Evolutionary conservation across 257 asterid genomes (phyloP), one percentile per base, ranked within the genome.

Genomic region (Solanum bukasovii): DNA sequence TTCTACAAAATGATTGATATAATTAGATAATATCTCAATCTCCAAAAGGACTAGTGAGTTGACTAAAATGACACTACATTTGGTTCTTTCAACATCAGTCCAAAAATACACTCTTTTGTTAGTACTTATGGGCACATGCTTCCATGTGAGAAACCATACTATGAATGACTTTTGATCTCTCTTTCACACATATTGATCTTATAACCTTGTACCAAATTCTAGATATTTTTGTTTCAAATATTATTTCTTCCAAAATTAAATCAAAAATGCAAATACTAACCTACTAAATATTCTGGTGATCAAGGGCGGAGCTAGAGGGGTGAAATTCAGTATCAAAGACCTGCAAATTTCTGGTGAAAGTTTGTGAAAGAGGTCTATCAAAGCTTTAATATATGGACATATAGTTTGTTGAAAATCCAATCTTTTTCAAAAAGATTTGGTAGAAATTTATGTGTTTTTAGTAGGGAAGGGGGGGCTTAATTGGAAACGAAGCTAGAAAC

Each of bases 61-160:
- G 97, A 95, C 98, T 93, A 90, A 34, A 82, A 37, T 83, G 89
- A 89, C 84, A 82, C 90, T 67, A 88, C 70, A 74, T 91, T 91
- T 72, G 90, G 95, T 90, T 87, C 89, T 88, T 91, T 91, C 89
- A 86, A 88, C 93, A 85, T 89, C 87, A 92, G 88, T 93, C 93
- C 96, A 91, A 92, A 92, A 89, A 86, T 90, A 89, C 91, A 89
- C 91, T 91, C 88, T 92, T 90, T 88, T 84, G 81, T 84, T 84
- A 78, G 87, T 37, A n/a, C 84, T 89, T 73, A 88, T 35, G 35
- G 85, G 8, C 98, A 94, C 96, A 91, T 94, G 96, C 92, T 91
- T 92, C 91, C 97, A 94, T 93, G 98, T 94, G 98, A 91, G 71
- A 81, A 83, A 90, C 90, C 88, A 82, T 71, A 33, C 52, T n/a